Evolutionary conservation across 371 early-diverging fungal species (phyloP), one percentile per base, ranked within the genome.

Genomic region (Thermomucor indicae-seudaticae): DNA sequence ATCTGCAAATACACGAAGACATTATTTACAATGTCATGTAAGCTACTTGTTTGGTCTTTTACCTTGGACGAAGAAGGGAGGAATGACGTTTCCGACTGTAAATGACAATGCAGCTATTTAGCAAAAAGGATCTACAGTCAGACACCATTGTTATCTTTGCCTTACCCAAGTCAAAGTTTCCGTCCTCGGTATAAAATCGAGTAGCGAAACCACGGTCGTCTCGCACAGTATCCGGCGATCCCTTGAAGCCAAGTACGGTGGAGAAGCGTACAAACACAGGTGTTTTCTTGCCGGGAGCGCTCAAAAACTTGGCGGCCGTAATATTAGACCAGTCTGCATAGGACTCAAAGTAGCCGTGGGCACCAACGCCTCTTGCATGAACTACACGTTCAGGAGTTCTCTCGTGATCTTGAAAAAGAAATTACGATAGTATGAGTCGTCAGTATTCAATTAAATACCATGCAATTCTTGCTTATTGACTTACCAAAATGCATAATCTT

Each of bases 161-260:
- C 20, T 40, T 39, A 54, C 55, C 51, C 22, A 69, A 27, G 51
- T 70, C 83, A 58, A 71, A 80, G 38, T 67, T 67, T 19, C 83
- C 83, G 60, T 83, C 80, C 4, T 78, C 79, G 0, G 83, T 83
- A 51, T 79, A 83, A 54, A 83, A 77, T 20, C 79, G 75, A 23
- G 70, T 53, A 24, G 83, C 78, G 51, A 83, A 83, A 4, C 83
- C 83, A 38, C 78, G 76, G 10, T 70, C 72, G 45, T 82, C 81
- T 32, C 83, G 64, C 1, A 68, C 79, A 7, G 79, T 75, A 52
- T 81, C 81, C 7, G 75, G 49, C 3, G 73, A 68, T 16, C 81
- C 79, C 10, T 61, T 38, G n/a, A 43, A 56, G n/a, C 81, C 79
- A 17, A 67, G 47, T 0, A 80, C 79, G 39, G 78, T 81, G 3